Percentiles rank a stretch among this genome's conserved stretches.
Conservation (phyloP, 2,329 filamentous ascomycete species). For the Apiospora hydei region DNA sequence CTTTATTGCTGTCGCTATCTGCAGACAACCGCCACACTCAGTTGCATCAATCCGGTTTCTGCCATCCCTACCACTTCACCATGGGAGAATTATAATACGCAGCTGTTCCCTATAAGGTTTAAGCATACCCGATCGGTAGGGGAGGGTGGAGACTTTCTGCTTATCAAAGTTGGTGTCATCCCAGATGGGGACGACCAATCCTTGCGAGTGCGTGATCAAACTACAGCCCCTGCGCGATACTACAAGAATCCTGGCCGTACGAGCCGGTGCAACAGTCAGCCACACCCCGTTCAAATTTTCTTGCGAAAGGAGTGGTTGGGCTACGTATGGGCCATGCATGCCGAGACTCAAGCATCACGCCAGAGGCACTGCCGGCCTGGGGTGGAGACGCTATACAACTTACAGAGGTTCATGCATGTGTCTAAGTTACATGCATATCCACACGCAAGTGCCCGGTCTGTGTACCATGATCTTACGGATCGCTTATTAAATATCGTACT, state of each 20-base stretch:
- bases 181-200: not conserved
- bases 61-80: too few relatives aligned
- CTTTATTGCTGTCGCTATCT: not conserved
- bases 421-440: not conserved
- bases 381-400: not conserved
- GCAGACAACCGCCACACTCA: not conserved
- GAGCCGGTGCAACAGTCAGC: too few relatives aligned
- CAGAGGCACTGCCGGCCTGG: too few relatives aligned
- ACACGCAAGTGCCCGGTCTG: not conserved
- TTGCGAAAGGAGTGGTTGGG: not conserved
- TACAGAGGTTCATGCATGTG: not conserved
- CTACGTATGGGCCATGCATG: not conserved
- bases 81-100: too few relatives aligned
- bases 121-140: not conserved
- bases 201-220: not conserved
- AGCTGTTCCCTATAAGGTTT: too few relatives aligned
- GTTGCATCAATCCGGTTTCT: not conserved
- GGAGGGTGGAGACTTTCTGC: not conserved
- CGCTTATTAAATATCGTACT: not conserved
- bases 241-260: too few relatives aligned
- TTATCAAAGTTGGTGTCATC: not conserved
- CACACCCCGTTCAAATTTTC: too few relatives aligned
- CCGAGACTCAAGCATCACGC: not conserved
- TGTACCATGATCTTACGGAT: not conserved
- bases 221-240: too few relatives aligned